phyloP scores from a whole-genome alignment of 257 asterid species.

The Gentiana macrophylla region DNA sequence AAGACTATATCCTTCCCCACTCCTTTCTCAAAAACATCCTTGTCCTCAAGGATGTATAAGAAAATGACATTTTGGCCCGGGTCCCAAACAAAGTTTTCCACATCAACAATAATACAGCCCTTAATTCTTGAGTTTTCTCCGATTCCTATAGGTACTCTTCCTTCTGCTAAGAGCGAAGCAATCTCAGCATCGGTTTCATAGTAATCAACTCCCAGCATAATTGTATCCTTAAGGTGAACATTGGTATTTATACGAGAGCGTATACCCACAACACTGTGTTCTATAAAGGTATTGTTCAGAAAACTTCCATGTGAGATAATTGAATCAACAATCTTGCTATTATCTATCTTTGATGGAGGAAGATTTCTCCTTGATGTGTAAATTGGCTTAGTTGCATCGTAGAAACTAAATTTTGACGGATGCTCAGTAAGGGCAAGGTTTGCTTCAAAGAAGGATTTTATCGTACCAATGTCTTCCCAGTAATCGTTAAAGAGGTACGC shows the following conservation, averaged over 20 bases:
- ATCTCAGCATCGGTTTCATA: slow-evolving; percentile 83
- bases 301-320: slow-evolving; percentile 88
- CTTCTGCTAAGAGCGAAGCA: slow-evolving; percentile 53
- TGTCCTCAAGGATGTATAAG: too few species aligned
- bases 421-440: slow-evolving; percentile 97
- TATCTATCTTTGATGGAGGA: slow-evolving; percentile 85
- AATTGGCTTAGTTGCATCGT: slow-evolving; percentile 86
- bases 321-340: slow-evolving; percentile 90
- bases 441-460: slow-evolving; percentile 89
- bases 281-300: slow-evolving; percentile 63
- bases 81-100: too few species aligned
- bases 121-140: slow-evolving; percentile 92
- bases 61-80: too few species aligned
- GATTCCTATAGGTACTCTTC: slow-evolving; percentile 80
- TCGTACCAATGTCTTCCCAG: slow-evolving; percentile 98
- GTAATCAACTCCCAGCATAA: slow-evolving; percentile 92
- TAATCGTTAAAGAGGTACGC: slow-evolving; percentile 72
- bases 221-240: slow-evolving; percentile 76
- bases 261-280: slow-evolving; percentile 86
- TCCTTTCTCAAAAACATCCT: too few species aligned
- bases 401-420: slow-evolving; percentile 92
- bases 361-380: slow-evolving; percentile 91
- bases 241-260: slow-evolving; percentile 84
- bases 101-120: too few species aligned
- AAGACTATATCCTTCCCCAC: too few species aligned